Conservation (phyloP, 2,329 filamentous ascomycete genomes). For the Albifimbria verrucaria region DNA sequence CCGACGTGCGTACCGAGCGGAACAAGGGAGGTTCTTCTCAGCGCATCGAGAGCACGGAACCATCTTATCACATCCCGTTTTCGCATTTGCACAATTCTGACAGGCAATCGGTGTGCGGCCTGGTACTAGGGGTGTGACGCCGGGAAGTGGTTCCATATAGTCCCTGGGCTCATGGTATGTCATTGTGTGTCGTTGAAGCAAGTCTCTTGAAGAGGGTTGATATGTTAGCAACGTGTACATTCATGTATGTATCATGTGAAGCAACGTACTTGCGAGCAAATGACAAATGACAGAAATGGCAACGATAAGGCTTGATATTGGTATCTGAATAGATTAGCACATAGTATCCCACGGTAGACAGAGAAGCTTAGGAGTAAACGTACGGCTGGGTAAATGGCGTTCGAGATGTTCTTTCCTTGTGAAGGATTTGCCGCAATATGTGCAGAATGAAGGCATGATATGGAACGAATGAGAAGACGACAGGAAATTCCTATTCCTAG, state of each 20-base stretch:
- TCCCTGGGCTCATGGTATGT: background rate
- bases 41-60: conserved; percentile 34
- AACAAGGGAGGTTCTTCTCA: conserved; percentile 32
- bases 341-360: background rate
- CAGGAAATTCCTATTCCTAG: too few relatives aligned
- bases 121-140: conserved; percentile 4
- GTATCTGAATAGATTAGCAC: background rate
- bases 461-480: too few relatives aligned
- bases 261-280: background rate
- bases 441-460: conserved; percentile 1
- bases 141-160: background rate
- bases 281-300: background rate
- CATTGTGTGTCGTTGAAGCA: background rate
- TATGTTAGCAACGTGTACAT: background rate
- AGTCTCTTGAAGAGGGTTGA: background rate
- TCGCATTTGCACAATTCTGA: conserved; percentile 34
- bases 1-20: conserved; percentile 46
- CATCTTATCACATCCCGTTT: conserved; percentile 36
- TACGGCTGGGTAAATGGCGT: background rate
- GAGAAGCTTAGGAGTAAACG: background rate
- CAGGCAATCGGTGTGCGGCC: conserved; percentile 38
- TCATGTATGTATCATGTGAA: background rate
- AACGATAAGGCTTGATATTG: background rate
- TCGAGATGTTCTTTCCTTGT: conserved; percentile 1
- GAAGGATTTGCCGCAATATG: conserved; percentile 1